Evolutionary conservation across 169 alveolate species (phyloP).

Genomic region (Plasmodium cynomolgi): DNA sequence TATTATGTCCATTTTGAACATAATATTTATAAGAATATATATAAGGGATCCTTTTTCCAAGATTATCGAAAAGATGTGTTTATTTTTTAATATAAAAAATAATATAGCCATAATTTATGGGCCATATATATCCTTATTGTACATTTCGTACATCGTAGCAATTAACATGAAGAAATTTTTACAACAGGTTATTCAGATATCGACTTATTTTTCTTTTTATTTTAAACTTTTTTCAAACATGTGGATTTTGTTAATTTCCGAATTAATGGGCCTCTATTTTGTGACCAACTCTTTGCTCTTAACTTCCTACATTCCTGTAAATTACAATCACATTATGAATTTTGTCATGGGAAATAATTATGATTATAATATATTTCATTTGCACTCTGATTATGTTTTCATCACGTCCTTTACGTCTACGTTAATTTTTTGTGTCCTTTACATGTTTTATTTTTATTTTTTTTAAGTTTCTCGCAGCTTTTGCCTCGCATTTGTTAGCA

Average conservation of each 20-base stretch:
- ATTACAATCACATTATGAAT: constrained; percentile 59
- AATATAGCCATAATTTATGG: constrained; percentile 65
- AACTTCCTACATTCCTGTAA: constrained; percentile 70
- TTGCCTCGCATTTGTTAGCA: background rate
- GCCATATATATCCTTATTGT: constrained; percentile 62
- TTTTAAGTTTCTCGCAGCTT: background rate
- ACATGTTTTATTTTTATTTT: constrained; percentile 63
- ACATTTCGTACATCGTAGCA: constrained; percentile 64
- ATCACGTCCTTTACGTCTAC: constrained; percentile 38
- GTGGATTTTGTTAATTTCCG: constrained; percentile 66
- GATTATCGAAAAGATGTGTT: constrained; percentile 46
- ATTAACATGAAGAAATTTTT: constrained; percentile 66
- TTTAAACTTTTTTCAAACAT: constrained; percentile 62
- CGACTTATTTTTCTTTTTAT: constrained; percentile 55
- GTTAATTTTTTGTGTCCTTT: constrained; percentile 30
- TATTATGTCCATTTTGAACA: constrained; percentile 46
- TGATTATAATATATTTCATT: constrained; percentile 57
- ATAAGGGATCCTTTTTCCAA: constrained; percentile 71
- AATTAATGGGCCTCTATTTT: constrained; percentile 67
- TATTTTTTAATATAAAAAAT: constrained; percentile 66
- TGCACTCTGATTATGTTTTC: constrained; percentile 72
- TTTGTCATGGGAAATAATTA: constrained; percentile 48
- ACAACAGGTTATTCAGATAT: constrained; percentile 68
- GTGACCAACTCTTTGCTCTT: constrained; percentile 55
- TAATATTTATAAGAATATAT: constrained; percentile 58